Conservation (phyloP, 2,329 filamentous ascomycete genomes). For the Exserohilum turcica region DNA sequence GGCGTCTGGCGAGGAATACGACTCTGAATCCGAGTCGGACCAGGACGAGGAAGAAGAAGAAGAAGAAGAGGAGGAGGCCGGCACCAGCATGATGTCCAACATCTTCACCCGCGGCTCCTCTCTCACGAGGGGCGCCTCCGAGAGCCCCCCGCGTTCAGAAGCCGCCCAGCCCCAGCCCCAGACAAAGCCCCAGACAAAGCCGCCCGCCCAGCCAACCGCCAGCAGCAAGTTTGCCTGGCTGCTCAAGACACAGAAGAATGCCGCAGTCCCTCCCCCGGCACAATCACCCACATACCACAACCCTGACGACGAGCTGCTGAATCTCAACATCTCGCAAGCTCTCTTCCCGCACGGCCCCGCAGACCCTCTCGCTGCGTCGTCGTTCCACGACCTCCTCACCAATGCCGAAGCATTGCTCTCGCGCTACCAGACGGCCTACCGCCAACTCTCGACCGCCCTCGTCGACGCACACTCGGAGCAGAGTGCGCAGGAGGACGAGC, state of each 20-base stretch:
- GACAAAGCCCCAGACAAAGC: conserved; percentile 24
- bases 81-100: conserved; percentile 39
- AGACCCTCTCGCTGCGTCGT: conserved; percentile 57
- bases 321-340: conserved; percentile 59
- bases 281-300: conserved; percentile 44
- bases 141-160: conserved; percentile 27
- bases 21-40: conserved; percentile 29
- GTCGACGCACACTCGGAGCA: conserved; percentile 60
- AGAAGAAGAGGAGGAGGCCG: conserved; percentile 33
- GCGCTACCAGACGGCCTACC: conserved; percentile 63
- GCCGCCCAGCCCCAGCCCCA: conserved; percentile 20
- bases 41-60: conserved; percentile 26
- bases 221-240: conserved; percentile 46
- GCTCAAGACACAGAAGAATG: conserved; percentile 44
- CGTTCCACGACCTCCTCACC: conserved; percentile 61
- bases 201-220: conserved; percentile 31
- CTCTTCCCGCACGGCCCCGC: conserved; percentile 60
- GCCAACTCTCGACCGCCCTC: conserved; percentile 49
- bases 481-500: conserved; percentile 63
- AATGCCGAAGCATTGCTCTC: conserved; percentile 62
- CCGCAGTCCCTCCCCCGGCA: conserved; percentile 28
- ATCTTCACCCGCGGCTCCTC: conserved; percentile 42
- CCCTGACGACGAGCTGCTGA: conserved; percentile 56
- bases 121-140: conserved; percentile 30
- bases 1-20: conserved; percentile 34